phyloP scores from a whole-genome alignment of 768 basidiomycete genomes.

The Tylopilus sp. region DNA sequence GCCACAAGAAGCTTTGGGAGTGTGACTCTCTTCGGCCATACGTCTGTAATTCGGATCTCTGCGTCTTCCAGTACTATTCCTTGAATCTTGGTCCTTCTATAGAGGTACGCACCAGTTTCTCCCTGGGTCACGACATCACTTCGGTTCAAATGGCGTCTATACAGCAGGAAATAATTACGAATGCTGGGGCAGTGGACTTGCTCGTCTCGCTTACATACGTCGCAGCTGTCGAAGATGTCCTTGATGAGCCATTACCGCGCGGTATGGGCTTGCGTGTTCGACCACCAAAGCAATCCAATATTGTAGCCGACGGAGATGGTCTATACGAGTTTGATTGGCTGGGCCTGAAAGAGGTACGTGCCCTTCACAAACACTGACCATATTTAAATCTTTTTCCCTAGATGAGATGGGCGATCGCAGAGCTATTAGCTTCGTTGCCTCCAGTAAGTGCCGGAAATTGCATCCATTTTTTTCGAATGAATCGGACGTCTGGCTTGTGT shows the following conservation, averaged over 20 bases:
- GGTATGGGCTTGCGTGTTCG: conserved; percentile 60
- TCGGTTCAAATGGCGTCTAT: neutral
- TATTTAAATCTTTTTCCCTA: neutral
- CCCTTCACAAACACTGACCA: conserved; percentile 30
- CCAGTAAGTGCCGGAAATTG: conserved; percentile 33
- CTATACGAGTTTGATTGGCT: conserved; percentile 54
- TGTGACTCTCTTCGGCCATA: conserved; percentile 69
- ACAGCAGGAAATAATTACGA: conserved; percentile 71
- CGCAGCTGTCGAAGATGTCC: conserved; percentile 48
- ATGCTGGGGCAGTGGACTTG: conserved; percentile 62
- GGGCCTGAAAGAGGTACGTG: conserved; percentile 33
- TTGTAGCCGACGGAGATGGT: conserved; percentile 28
- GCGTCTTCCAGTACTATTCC: conserved; percentile 66
- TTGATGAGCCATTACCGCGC: conserved; percentile 57
- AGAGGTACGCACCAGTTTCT: conserved; percentile 41
- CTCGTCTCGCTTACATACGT: conserved; percentile 61
- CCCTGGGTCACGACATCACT: neutral
- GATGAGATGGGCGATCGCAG: conserved; percentile 42
- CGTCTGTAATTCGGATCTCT: conserved; percentile 63
- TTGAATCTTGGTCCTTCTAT: conserved; percentile 64
- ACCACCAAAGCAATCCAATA: neutral
- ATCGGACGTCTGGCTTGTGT: neutral
- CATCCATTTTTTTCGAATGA: neutral
- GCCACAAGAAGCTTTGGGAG: conserved; percentile 53
- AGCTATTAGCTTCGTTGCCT: conserved; percentile 46